Base-by-base conservation (phyloP, 1,284 basidiomycete genomes). In the Pisolithus thermaeus region DNA sequence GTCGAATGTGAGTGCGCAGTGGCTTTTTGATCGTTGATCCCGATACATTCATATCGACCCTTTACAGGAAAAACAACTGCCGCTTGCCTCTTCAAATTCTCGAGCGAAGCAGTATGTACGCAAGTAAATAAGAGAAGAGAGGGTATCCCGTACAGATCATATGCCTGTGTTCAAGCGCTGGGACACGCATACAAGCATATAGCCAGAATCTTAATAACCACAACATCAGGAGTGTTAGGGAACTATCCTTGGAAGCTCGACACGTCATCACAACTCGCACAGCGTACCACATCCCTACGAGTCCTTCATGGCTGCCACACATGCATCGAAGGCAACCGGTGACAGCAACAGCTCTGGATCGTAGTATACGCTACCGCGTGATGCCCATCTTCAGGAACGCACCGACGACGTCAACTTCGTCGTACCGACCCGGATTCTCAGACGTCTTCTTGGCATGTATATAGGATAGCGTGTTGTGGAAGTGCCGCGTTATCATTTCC, bases 401-500 rank as follows among this genome's bases (percentile, higher is more conserved):
- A 25, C 91, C 92, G 4, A 90, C 83, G 3, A 94, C 79, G 59
- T 93, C 91, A 2, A 95, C 90, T 30, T 90, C 84, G 46, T 87
- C 82, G 83, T 92, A 95, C 60, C 87, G 72, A 44, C 79, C 76
- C 53, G 53, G 65, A 62, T 35, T 67, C 69, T 39, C 68, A 70
- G 7, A 77, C 69, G 43, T 77, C 72, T 94, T 94, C 69, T 84
- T 80, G 41, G 76, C 70, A 60, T 87, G 83, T 54, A 98, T 95
- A 68, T 95, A 90, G 32, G 74, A 67, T 47, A 98, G 71, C 18
- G 93, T 93, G 69, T 94, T 95, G 51, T 84, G 79, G 77, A 98
- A 98, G 72, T 99, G 96, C 52, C 90, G 77, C 1, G 80, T 76
- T 58, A 97, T 95, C 81, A 92, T 91, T 44, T 97, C 94, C 7